Evolutionary conservation across 1,284 basidiomycete genomes (phyloP).

Genomic region (Schizophyllum commune): DNA sequence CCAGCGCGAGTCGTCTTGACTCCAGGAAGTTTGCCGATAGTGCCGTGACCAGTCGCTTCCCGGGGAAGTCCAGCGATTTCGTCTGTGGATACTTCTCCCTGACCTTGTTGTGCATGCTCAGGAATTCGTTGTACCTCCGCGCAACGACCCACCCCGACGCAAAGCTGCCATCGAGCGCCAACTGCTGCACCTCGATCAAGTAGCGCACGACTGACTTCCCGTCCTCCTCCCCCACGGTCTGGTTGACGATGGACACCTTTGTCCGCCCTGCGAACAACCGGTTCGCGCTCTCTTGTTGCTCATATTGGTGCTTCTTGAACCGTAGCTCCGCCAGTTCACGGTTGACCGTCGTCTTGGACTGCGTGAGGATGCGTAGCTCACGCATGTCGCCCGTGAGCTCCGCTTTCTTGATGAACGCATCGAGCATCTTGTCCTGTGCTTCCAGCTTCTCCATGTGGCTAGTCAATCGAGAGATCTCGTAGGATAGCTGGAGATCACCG

Average conservation of each 20-base stretch:
- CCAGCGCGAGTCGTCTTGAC: conserved; percentile 67
- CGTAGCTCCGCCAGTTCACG: conserved; percentile 78
- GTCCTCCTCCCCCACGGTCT: conserved; percentile 71
- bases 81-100: conserved; percentile 66
- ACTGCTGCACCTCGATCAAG: conserved; percentile 86
- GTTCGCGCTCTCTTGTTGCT: conserved; percentile 84
- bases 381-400: conserved; percentile 87
- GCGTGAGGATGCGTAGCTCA: conserved; percentile 76
- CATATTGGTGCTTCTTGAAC: conserved; percentile 88
- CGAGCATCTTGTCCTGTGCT: conserved; percentile 77
- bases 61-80: conserved; percentile 77
- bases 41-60: conserved; percentile 81
- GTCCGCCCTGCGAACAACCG: conserved; percentile 76
- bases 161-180: conserved; percentile 67
- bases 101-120: conserved; percentile 79
- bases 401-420: conserved; percentile 85
- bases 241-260: conserved; percentile 69
- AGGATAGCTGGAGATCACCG: conserved; percentile 79
- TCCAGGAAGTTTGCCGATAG: conserved; percentile 83
- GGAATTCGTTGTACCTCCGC: conserved; percentile 91
- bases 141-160: conserved; percentile 87
- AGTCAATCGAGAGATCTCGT: conserved; percentile 71
- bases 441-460: conserved; percentile 72
- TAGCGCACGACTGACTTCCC: conserved; percentile 90
- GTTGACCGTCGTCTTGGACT: conserved; percentile 74